phyloP scores from a whole-genome alignment of 2,329 filamentous ascomycete genomes.

The Fusarium mexicanum region DNA sequence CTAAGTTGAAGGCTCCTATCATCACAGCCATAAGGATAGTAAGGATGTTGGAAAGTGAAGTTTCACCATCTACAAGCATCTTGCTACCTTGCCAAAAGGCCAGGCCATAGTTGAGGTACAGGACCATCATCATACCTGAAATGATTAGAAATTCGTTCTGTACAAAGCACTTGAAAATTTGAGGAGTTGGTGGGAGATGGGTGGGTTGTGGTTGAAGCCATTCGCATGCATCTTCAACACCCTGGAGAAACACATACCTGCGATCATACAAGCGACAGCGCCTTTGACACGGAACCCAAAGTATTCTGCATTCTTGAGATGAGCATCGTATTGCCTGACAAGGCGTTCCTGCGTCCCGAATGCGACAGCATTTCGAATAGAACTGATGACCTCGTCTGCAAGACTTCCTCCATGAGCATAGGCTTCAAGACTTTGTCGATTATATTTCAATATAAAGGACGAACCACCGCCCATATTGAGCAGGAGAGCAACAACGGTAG shows the following conservation, averaged over 20 bases:
- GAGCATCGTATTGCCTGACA: slow-evolving; percentile 83
- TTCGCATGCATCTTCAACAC: not conserved
- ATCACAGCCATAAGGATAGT: slow-evolving; percentile 91
- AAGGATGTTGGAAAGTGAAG: slow-evolving; percentile 75
- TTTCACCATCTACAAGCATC: slow-evolving; percentile 74
- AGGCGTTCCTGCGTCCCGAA: slow-evolving; percentile 94
- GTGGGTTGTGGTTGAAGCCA: not conserved
- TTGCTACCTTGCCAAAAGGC: slow-evolving; percentile 88
- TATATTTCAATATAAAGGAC: slow-evolving; percentile 80
- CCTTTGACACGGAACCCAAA: slow-evolving; percentile 82
- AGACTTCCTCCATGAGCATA: slow-evolving; percentile 88
- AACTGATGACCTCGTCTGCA: slow-evolving; percentile 94
- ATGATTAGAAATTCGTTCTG: slow-evolving; percentile 65
- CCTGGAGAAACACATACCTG: slow-evolving; percentile 63
- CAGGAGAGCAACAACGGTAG: slow-evolving; percentile 83
- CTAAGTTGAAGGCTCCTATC: slow-evolving; percentile 91
- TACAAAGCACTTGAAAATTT: not conserved
- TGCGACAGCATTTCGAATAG: slow-evolving; percentile 89
- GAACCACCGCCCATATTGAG: slow-evolving; percentile 79
- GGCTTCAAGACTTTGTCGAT: slow-evolving; percentile 78
- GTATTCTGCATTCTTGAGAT: slow-evolving; percentile 76
- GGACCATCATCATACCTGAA: slow-evolving; percentile 80
- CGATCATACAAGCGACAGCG: slow-evolving; percentile 80
- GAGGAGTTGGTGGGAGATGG: not conserved
- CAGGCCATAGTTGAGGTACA: slow-evolving; percentile 88